Evolutionary conservation across 2,329 filamentous ascomycete species (phyloP), one percentile per base, ranked within the genome.

Genomic region (Graphilbum fragrans): DNA sequence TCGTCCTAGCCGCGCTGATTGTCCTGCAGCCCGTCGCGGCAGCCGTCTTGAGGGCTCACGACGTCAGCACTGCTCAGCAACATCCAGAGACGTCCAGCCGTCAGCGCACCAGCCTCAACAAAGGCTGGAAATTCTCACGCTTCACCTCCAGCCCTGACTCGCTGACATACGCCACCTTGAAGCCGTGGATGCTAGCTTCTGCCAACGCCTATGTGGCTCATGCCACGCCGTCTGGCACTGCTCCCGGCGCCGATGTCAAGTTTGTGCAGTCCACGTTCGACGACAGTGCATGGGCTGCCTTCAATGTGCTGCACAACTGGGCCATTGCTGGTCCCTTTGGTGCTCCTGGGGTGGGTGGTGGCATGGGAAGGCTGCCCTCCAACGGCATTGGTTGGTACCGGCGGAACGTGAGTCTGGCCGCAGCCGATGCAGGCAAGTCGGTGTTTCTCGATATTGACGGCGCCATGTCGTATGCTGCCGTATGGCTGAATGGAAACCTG

Each of bases 301-400:
- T 70, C 20, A 54, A 53, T 11, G 51, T 69, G 10, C 66, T 66
- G 0, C 66, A 70, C 49, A 66, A 70, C 51, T 70, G 65, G 66
- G 66, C 66, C 18, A 64, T 69, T 45, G 54, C 55, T 12, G 65
- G 65, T 0, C 64, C 66, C 3, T 70, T 70, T 42, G 57, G 57
- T 41, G 54, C 53, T 3, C 50, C 58, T 3, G 52, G 58, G 8
- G 54, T 66, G 1, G 49, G 50, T 5, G 62, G 63, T 4, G 59
- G 57, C 11, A 62, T 63, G 54, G 58, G 58, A 14, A 56, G 63
- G 3, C 50, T 74, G 35, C 70, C 70, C 1, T 58, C 63, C 25
- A 62, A 70, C 18, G 70, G 70, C 8, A 60, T 74, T 1, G 69
- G 66, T 5, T 72, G 68, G 69, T 72, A 72, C 47, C 64, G 69